Evolutionary conservation across 169 alveolate genomes (phyloP).

Genomic region (Eimeria zaria): DNA sequence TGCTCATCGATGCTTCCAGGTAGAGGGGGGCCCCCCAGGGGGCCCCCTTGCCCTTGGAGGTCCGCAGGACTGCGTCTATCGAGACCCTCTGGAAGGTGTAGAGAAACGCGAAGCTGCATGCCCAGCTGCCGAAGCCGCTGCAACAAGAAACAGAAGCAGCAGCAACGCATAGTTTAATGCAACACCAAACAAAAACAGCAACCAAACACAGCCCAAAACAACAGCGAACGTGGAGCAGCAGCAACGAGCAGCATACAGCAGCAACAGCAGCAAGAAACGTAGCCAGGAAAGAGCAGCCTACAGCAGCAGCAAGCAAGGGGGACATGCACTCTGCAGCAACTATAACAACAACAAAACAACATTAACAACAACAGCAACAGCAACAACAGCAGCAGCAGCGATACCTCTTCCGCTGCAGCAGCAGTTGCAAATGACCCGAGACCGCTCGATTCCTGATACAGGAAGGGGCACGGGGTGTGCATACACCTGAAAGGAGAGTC

Average conservation of each 20-base stretch:
- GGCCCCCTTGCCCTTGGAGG: background rate
- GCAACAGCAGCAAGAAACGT: background rate
- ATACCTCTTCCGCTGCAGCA: conserved; percentile 33
- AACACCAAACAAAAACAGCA: background rate
- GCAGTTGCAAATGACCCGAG: conserved; percentile 32
- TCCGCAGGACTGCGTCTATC: background rate
- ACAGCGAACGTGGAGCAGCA: too few species aligned
- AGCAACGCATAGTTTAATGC: background rate
- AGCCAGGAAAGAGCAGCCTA: too few species aligned
- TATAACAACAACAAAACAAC: background rate
- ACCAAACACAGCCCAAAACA: background rate
- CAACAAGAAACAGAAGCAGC: conserved; percentile 27
- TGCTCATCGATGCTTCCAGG: background rate
- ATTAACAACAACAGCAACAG: background rate
- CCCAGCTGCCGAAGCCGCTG: conserved; percentile 33
- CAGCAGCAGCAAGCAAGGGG: background rate
- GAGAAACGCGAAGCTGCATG: conserved; percentile 8
- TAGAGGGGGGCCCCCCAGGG: background rate
- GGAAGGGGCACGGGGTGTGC: conserved; percentile 28
- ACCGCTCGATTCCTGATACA: background rate
- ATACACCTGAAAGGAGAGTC: conserved; percentile 28
- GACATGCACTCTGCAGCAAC: background rate
- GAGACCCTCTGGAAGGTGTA: background rate
- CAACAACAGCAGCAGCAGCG: background rate
- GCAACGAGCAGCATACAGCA: background rate